Conservation (phyloP, 305 asterid species). For the Solanum hybrid region DNA sequence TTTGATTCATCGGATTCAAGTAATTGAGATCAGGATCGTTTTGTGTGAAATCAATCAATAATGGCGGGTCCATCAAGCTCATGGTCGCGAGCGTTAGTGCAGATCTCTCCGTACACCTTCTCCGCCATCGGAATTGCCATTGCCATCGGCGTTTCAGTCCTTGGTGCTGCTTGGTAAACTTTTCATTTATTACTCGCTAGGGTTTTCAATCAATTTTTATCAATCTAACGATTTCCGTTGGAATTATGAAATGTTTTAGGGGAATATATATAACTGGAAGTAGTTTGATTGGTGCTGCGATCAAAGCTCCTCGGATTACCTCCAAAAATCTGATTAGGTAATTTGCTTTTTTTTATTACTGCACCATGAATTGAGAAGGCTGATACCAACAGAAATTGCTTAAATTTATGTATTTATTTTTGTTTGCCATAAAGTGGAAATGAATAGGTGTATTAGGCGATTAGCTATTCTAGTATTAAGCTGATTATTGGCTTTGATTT, state of each 20-base stretch:
- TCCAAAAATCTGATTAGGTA: constrained; percentile 96
- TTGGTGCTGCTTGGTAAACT: constrained; percentile 86
- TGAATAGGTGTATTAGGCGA: background rate
- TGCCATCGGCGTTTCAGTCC: constrained; percentile 91
- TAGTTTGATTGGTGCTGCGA: constrained; percentile 94
- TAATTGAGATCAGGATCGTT: background rate
- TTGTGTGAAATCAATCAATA: background rate
- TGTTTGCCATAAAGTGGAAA: background rate
- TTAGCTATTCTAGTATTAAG: background rate
- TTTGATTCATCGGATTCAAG: background rate
- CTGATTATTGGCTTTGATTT: background rate
- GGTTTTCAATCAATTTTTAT: background rate
- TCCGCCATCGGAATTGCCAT: constrained; percentile 87
- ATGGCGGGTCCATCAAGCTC: constrained; percentile 43
- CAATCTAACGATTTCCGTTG: background rate
- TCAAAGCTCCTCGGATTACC: constrained; percentile 93
- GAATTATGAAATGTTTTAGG: constrained; percentile 28
- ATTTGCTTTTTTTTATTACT: background rate
- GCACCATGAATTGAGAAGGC: background rate
- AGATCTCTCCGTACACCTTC: constrained; percentile 88
- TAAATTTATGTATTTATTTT: background rate
- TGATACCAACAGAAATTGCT: background rate
- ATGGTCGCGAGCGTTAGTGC: constrained; percentile 76
- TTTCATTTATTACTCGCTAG: background rate
- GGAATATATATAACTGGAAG: constrained; percentile 95